Percentiles rank a stretch among this genome's conserved stretches.
These are phyloP conservation scores for Bisporella sp. DNA, from an alignment of 2,329 filamentous ascomycete genomes.

Conservation along the genomic window DNA sequence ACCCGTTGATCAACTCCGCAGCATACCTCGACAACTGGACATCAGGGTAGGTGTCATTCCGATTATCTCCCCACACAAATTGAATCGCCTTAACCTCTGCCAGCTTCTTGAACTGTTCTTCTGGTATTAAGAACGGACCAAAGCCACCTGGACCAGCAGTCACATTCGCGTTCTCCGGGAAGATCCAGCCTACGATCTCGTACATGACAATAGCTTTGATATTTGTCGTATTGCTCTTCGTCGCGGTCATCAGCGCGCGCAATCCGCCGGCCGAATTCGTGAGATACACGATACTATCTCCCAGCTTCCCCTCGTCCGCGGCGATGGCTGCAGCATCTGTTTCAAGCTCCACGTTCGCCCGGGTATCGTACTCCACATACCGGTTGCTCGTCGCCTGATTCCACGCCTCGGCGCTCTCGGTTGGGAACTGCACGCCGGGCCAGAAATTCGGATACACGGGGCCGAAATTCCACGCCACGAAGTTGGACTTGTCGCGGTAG, in stretches of 20 bases:
- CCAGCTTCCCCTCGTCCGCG: constrained; percentile 8
- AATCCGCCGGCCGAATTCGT: constrained; percentile 11
- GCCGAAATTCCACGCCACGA: constrained; percentile 10
- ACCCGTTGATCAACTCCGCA: constrained; percentile 9
- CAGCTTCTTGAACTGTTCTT: constrained; percentile 10
- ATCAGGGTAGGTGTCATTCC: neutral
- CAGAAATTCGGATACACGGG: constrained; percentile 8
- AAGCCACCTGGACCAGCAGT: constrained; percentile 1
- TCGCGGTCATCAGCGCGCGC: constrained; percentile 5
- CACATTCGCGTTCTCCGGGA: constrained; percentile 5
- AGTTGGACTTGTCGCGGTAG: constrained; percentile 10
- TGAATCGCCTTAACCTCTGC: constrained; percentile 7
- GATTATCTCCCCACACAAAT: constrained; percentile 12
- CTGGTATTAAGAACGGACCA: constrained; percentile 6
- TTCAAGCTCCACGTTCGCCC: constrained; percentile 6
- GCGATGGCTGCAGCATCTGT: constrained; percentile 3
- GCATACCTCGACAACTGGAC: constrained; percentile 1
- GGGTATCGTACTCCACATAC: too few relatives aligned
- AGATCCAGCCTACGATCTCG: constrained; percentile 9
- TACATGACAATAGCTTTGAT: constrained; percentile 11
- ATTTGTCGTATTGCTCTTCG: constrained; percentile 5
- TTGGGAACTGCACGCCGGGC: constrained; percentile 8
- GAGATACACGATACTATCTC: constrained; percentile 6
- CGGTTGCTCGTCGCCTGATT: constrained; percentile 3
- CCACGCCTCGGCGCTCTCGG: constrained; percentile 5